Percentiles rank a stretch among this genome's conserved stretches.
Evolutionary conservation across 129 eudicot genomes (phyloP).

Genomic region (Daucus carota): DNA sequence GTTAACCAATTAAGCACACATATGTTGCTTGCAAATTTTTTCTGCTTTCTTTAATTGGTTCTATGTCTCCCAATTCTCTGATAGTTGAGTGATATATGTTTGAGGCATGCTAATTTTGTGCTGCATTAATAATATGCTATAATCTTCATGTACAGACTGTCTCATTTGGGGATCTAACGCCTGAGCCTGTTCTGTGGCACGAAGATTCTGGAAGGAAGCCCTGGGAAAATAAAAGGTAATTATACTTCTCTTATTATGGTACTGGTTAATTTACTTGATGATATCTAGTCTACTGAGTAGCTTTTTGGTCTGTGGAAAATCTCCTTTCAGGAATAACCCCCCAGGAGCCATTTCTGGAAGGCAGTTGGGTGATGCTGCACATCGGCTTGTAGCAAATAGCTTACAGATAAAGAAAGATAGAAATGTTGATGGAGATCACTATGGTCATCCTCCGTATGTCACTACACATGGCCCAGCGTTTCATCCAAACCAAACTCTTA

Average conservation of each 20-base stretch:
- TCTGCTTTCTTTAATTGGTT: background rate
- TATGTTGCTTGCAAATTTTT: background rate
- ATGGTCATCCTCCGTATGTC: conserved; percentile 26
- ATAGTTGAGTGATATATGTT: background rate
- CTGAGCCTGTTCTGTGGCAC: conserved; percentile 28
- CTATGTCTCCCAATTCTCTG: background rate
- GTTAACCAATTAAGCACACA: background rate
- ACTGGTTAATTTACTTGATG: background rate
- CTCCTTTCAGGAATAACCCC: conserved; percentile 25
- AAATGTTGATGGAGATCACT: conserved; percentile 32
- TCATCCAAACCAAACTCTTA: conserved; percentile 26
- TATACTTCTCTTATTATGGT: background rate
- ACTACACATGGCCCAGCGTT: conserved; percentile 22
- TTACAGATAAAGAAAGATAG: conserved; percentile 41
- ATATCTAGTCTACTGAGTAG: background rate
- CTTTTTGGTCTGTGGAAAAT: background rate
- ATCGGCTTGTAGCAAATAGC: conserved; percentile 70
- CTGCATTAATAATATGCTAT: background rate
- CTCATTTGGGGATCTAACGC: conserved; percentile 56
- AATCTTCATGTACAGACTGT: conserved; percentile 40
- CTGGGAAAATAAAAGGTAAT: conserved; percentile 17
- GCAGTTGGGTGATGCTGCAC: conserved; percentile 73
- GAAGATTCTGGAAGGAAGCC: conserved; percentile 30
- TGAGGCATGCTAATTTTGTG: background rate
- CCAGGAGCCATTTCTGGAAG: conserved; percentile 33